Percentiles rank a stretch among this genome's conserved stretches.
Evolutionary conservation across 1,284 basidiomycete genomes (phyloP).

Genomic region (Papiliotrema flavescens): DNA sequence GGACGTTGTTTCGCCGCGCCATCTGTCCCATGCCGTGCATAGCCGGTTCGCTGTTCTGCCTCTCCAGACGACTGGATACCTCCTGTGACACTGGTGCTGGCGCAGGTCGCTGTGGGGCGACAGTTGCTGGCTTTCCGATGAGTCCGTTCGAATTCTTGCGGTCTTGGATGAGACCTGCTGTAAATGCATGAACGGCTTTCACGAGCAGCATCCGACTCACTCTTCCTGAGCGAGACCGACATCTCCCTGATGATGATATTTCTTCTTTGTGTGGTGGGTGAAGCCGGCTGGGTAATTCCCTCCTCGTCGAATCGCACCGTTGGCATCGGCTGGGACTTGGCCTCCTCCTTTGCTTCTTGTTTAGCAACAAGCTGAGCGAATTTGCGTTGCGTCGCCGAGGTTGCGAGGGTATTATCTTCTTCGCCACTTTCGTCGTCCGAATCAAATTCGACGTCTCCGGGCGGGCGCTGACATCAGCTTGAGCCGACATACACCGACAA

Average conservation of each 20-base stretch:
- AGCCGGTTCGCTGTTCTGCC: no score
- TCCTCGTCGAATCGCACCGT: conserved; percentile 19
- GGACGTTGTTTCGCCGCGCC: conserved; percentile 15
- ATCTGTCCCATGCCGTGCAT: no score
- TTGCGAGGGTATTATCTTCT: conserved; percentile 38
- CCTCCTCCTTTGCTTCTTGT: no score
- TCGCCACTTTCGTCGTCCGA: conserved; percentile 33
- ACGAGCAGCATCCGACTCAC: no score
- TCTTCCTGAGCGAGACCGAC: conserved; percentile 41
- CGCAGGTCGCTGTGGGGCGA: not conserved
- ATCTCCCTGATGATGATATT: conserved; percentile 45
- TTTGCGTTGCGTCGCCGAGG: conserved; percentile 33
- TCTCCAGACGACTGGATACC: no score
- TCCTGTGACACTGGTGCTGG: no score
- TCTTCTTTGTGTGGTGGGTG: conserved; percentile 37
- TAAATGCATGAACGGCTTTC: not conserved
- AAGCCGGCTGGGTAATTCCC: conserved; percentile 32
- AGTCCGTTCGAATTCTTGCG: conserved; percentile 5
- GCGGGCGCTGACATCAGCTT: conserved; percentile 6
- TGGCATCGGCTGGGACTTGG: conserved; percentile 10
- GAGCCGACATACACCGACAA: no score
- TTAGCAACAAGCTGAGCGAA: conserved; percentile 31
- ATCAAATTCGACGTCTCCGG: conserved; percentile 29
- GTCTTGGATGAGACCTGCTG: conserved; percentile 41
- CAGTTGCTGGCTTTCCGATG: not conserved